Evolutionary conservation across 164 flowering plant species (phyloP), one percentile per base, ranked within the genome.

Genomic region (Taxillus chinensis): DNA sequence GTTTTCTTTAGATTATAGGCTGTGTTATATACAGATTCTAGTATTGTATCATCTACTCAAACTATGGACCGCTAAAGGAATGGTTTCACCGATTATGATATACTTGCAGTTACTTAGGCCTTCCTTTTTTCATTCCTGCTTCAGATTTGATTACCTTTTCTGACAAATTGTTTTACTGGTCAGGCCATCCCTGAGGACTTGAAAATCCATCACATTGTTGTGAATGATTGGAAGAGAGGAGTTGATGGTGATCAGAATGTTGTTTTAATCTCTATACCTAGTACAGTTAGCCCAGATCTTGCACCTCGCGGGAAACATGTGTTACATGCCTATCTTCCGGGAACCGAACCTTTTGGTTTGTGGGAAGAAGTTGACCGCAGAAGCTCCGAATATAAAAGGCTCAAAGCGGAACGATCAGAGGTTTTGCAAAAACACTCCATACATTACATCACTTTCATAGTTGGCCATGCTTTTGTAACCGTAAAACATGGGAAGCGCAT

Each of bases 211-310:
- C 98, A 93, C 62, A 88, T 93, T 60, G 92, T 93, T 71, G 96
- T 90, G 27, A 88, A 90, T 74, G 96, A 93, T 43, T 90, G 97
- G 98, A 74, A 75, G 4, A 80, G 92, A 77, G 97, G 97, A 70
- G 96, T 93, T 38, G 97, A 93, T 78, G 95, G 95, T 38, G 96
- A 90, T 68, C 97, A 93, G 71, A 93, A 93, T 72, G 96, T 93
- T 39, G 98, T 90, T 59, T 71, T 93, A 71, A 88, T 90, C 67
- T 90, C 98, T 45, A 75, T 93, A 51, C 98, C 98, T 5, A 93
- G 92, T 68, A 86, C 77, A 9, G 75, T 86, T 37, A 84, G 95
- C 66, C 76, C 82, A 3, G 81, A 86, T 71, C 78, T 90, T 37
- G 96, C 95, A 12, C 96, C 98, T 2, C 89, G 89, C 8, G 96